Percentiles rank a stretch among this genome's conserved stretches.
These are phyloP conservation scores for Phialophora tarda DNA, from an alignment of 2,329 filamentous ascomycete genomes.

Conservation along the genomic window DNA sequence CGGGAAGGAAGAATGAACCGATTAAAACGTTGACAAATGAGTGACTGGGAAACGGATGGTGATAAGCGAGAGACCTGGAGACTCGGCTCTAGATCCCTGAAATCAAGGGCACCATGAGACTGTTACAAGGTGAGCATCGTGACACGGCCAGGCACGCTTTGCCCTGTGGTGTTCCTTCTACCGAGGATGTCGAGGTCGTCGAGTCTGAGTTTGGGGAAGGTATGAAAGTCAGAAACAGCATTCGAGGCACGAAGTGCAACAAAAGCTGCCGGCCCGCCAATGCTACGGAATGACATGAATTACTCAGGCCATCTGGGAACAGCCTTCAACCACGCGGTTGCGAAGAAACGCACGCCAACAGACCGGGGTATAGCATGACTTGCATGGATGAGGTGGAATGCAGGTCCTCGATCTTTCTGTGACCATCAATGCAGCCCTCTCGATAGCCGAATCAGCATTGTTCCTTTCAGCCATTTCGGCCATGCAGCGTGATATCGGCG, in stretches of 20 bases:
- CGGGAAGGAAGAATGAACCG: constrained; percentile 19
- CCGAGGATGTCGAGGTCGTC: constrained; percentile 7
- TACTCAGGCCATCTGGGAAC: constrained; percentile 7
- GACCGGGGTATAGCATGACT: constrained; percentile 30
- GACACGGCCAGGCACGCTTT: constrained; percentile 18
- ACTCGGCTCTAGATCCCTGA: constrained; percentile 12
- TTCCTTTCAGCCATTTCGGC: constrained; percentile 19
- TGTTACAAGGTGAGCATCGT: constrained; percentile 29
- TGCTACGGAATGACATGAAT: constrained; percentile 7
- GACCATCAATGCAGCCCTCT: constrained; percentile 18
- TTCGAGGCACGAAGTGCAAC: constrained; percentile 33
- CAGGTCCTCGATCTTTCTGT: constrained; percentile 13
- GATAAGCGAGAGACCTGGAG: constrained; percentile 25
- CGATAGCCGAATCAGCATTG: constrained; percentile 29
- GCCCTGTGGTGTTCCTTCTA: constrained; percentile 6
- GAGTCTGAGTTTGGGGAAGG: constrained; percentile 7
- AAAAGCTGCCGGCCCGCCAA: constrained; percentile 16
- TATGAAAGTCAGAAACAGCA: constrained; percentile 17
- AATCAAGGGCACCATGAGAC: constrained; percentile 28
- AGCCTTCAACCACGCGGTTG: constrained; percentile 10
- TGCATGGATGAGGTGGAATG: constrained; percentile 31
- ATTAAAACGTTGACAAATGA: constrained; percentile 32
- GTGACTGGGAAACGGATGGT: constrained; percentile 22
- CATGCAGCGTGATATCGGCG: neutral
- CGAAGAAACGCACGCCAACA: neutral